Evolutionary conservation across 768 basidiomycete species (phyloP).

Genomic region (Mycena metata): DNA sequence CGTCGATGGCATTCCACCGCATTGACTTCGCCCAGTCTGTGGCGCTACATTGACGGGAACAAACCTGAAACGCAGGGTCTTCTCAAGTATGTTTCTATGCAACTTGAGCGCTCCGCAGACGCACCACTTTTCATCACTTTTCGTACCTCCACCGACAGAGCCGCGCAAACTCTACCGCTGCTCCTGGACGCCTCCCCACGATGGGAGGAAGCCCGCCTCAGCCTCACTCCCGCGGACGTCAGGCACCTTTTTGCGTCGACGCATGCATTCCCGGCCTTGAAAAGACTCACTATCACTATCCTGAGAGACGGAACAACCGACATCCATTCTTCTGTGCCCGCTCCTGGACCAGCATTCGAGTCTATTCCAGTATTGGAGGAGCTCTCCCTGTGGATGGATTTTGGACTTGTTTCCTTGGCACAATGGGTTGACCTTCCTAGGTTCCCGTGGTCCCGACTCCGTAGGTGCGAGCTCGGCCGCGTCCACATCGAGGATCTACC

Average conservation of each 20-base stretch:
- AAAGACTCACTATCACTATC: background rate
- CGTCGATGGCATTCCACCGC: background rate
- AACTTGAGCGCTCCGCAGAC: background rate
- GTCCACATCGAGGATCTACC: background rate
- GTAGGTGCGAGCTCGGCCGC: background rate
- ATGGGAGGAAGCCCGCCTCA: background rate
- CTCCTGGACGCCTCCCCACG: background rate
- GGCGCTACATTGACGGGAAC: background rate
- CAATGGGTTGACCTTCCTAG: background rate
- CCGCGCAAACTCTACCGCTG: background rate
- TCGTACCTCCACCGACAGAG: too few species aligned
- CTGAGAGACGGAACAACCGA: too few species aligned
- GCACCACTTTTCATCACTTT: background rate
- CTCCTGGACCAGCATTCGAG: background rate
- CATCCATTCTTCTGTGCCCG: background rate
- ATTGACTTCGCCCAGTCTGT: background rate
- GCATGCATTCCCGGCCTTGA: background rate
- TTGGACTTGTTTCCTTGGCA: too few species aligned
- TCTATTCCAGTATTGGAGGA: slow-evolving; percentile 2
- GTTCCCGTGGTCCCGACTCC: background rate
- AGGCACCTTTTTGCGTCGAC: background rate
- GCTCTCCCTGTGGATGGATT: background rate
- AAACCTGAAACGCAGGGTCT: background rate
- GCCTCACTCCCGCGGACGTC: background rate
- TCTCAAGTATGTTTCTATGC: background rate